phyloP scores from a whole-genome alignment of 805 yeast species.

The Sugiyamaella chiloensis region DNA sequence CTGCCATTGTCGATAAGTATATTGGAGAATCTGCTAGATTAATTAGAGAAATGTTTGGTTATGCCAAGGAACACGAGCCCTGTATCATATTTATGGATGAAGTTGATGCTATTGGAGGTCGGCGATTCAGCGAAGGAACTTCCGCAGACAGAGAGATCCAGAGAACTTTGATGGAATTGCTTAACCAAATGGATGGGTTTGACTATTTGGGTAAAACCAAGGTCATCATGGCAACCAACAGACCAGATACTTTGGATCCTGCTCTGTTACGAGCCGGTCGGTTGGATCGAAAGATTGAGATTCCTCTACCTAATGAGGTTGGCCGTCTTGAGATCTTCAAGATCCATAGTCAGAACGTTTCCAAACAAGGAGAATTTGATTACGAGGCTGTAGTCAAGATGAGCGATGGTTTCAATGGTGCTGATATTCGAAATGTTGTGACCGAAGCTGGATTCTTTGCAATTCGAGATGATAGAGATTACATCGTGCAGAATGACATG shows the following conservation, averaged over 20 bases:
- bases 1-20: slow-evolving; percentile 96
- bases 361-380: slow-evolving; percentile 93
- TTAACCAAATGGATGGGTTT: slow-evolving; percentile 98
- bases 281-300: slow-evolving; percentile 93
- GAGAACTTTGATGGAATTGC: slow-evolving; percentile 93
- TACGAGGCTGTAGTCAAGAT: slow-evolving; percentile 95
- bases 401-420: slow-evolving; percentile 99
- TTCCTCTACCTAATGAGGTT: slow-evolving; percentile 91
- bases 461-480: slow-evolving; percentile 95
- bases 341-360: slow-evolving; percentile 81
- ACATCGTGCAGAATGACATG: slow-evolving; percentile 86
- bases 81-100: slow-evolving; percentile 98
- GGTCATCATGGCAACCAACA: slow-evolving; percentile 98
- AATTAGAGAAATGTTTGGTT: slow-evolving; percentile 96
- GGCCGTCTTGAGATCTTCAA: slow-evolving; percentile 93
- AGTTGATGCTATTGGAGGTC: slow-evolving; percentile 97
- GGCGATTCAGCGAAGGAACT: slow-evolving; percentile 96
- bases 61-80: slow-evolving; percentile 97
- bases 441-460: slow-evolving; percentile 99
- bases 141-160: slow-evolving; percentile 98
- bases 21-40: slow-evolving; percentile 97
- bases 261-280: slow-evolving; percentile 97
- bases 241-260: slow-evolving; percentile 98
- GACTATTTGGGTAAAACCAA: slow-evolving; percentile 95
- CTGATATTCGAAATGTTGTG: slow-evolving; percentile 92